These are phyloP conservation scores for Reutealis trisperma DNA, from an alignment of 345 rosid species.

Conservation along the genomic window DNA sequence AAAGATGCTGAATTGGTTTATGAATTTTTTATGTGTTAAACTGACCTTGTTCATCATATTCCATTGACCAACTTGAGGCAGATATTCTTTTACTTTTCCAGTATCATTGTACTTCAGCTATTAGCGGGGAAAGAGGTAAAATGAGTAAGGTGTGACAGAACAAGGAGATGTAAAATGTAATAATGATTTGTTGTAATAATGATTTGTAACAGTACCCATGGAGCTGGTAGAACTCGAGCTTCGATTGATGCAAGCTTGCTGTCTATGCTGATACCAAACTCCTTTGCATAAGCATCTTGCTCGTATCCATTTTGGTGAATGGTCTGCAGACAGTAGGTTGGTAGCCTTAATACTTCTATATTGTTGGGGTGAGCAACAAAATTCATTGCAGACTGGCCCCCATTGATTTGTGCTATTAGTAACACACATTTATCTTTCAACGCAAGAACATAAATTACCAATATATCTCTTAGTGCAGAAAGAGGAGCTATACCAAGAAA, in stretches of 20 bases:
- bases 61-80: slow-evolving; percentile 53
- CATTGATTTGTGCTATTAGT: neutral
- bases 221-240: slow-evolving; percentile 50
- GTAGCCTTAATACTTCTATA: neutral
- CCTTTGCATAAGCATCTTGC: slow-evolving; percentile 37
- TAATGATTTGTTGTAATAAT: neutral
- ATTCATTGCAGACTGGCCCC: neutral
- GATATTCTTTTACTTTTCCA: slow-evolving; percentile 39
- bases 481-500: too few species aligned
- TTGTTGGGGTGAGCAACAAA: neutral
- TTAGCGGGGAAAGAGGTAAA: neutral
- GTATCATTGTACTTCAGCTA: slow-evolving; percentile 45
- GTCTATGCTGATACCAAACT: slow-evolving; percentile 42
- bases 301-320: slow-evolving; percentile 31
- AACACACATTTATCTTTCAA: neutral
- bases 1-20: neutral
- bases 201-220: slow-evolving; percentile 36
- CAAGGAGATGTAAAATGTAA: neutral
- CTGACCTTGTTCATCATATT: slow-evolving; percentile 53
- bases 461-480: neutral
- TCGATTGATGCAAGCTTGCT: slow-evolving; percentile 36
- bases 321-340: slow-evolving; percentile 22
- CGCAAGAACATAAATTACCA: neutral
- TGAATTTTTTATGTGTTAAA: neutral
- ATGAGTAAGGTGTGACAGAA: neutral